Evolutionary conservation across 768 basidiomycete genomes (phyloP).

Genomic region (Trametes cingulata): DNA sequence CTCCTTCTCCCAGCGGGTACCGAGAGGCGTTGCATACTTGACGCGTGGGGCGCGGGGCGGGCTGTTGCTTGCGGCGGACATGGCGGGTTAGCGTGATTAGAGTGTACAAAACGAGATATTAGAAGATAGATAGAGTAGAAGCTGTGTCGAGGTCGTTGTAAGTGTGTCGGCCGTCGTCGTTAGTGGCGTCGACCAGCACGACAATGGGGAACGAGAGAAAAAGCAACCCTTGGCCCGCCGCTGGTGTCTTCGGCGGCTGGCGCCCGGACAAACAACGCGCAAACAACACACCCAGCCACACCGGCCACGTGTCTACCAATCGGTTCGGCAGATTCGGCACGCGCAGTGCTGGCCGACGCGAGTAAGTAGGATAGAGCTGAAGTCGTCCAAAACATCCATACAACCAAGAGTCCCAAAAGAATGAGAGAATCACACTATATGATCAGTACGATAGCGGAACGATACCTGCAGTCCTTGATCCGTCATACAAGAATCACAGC

Average conservation of each 20-base stretch:
- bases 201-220: conserved; percentile 8
- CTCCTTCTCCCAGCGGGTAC: conserved; percentile 88
- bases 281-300: conserved; percentile 20
- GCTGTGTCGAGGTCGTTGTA: not conserved
- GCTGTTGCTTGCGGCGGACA: conserved; percentile 34
- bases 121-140: conserved; percentile 5
- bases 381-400: too few species aligned
- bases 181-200: conserved; percentile 20
- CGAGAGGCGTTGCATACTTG: conserved; percentile 66
- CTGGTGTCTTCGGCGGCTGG: conserved; percentile 7
- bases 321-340: not conserved
- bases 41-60: conserved; percentile 74
- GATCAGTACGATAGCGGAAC: conserved; percentile 5
- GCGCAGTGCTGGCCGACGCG: not conserved
- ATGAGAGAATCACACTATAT: not conserved
- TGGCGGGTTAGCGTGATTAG: conserved; percentile 9
- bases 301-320: conserved; percentile 8
- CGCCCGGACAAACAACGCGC: conserved; percentile 24
- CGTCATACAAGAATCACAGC: conserved; percentile 75
- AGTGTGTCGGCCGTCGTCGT: conserved; percentile 7
- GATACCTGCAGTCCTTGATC: not conserved
- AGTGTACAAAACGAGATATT: not conserved
- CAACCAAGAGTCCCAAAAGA: conserved; percentile 9
- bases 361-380: too few species aligned
- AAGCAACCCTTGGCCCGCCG: conserved; percentile 14